These are phyloP conservation scores for Kurtzmaniella natalensis DNA, from an alignment of 1,139 yeast genomes.

Conservation along the genomic window DNA sequence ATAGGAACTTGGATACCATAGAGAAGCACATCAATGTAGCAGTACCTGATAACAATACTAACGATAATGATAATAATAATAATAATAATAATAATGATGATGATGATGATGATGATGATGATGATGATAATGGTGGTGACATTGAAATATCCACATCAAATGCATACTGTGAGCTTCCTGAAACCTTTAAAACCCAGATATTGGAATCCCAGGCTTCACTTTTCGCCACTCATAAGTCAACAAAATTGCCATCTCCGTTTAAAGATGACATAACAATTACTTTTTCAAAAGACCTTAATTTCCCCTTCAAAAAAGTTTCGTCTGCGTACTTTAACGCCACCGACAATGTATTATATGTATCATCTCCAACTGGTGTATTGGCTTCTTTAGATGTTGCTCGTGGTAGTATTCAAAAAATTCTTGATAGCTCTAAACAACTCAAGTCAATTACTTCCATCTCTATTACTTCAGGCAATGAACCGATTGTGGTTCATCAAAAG, in stretches of 20 bases:
- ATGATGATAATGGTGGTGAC: constrained; percentile 28
- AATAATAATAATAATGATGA: too few species aligned
- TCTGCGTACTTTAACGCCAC: constrained; percentile 11
- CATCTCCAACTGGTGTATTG: constrained; percentile 21
- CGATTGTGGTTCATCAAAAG: constrained; percentile 8
- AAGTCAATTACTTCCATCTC: background rate
- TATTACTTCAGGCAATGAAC: constrained; percentile 7
- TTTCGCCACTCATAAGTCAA: background rate
- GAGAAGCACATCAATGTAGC: background rate
- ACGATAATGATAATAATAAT: too few species aligned
- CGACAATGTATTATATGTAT: constrained; percentile 16
- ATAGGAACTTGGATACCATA: constrained; percentile 10
- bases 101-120: constrained; percentile 15
- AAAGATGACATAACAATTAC: background rate
- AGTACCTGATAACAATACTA: too few species aligned
- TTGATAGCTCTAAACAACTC: constrained; percentile 3
- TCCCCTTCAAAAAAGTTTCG: constrained; percentile 15
- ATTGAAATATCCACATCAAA: constrained; percentile 34
- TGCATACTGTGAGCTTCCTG: too few species aligned
- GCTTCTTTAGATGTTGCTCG: constrained; percentile 15
- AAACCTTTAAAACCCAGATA: background rate
- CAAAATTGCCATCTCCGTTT: background rate
- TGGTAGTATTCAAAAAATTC: background rate
- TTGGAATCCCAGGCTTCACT: background rate
- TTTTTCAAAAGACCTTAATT: constrained; percentile 2